Percentiles rank a stretch among this genome's conserved stretches.
Conservation (phyloP, 2,329 filamentous ascomycete genomes). For the Chrysosporium keratinophilum region DNA sequence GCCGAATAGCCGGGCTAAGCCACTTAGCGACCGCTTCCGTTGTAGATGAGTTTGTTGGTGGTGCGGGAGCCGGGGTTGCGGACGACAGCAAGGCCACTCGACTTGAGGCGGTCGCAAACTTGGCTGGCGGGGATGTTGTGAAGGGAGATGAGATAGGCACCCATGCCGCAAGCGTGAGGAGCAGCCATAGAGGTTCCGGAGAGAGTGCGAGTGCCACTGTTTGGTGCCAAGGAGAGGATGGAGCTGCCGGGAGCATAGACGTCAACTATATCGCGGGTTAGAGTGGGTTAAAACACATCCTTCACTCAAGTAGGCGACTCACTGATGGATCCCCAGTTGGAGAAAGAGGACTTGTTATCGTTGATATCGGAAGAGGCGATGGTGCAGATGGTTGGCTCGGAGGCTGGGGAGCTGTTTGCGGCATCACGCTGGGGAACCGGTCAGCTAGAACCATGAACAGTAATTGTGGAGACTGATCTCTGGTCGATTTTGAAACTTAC, state of each 20-base stretch:
- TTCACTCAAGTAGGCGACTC: background rate
- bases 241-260: slow-evolving; percentile 48
- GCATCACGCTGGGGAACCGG: slow-evolving; percentile 19
- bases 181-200: slow-evolving; percentile 31
- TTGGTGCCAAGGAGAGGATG: slow-evolving; percentile 43
- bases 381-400: slow-evolving; percentile 31
- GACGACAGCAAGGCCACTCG: slow-evolving; percentile 36
- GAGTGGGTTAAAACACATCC: background rate
- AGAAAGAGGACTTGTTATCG: slow-evolving; percentile 31
- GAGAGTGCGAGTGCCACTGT: slow-evolving; percentile 38
- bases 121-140: slow-evolving; percentile 39
- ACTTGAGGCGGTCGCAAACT: slow-evolving; percentile 43
- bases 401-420: slow-evolving; percentile 30
- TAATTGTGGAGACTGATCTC: background rate
- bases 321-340: slow-evolving; percentile 34
- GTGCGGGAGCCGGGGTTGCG: slow-evolving; percentile 19
- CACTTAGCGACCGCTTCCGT: slow-evolving; percentile 17
- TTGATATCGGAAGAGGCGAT: slow-evolving; percentile 30
- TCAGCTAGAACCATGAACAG: background rate
- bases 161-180: slow-evolving; percentile 44
- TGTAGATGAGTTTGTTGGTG: slow-evolving; percentile 25
- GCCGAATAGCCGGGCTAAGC: background rate
- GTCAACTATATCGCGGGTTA: slow-evolving; percentile 32
- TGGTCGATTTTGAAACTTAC: slow-evolving; percentile 13
- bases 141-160: slow-evolving; percentile 44